phyloP scores from a whole-genome alignment of 768 basidiomycete genomes.

The Podaxis mareebaensis region DNA sequence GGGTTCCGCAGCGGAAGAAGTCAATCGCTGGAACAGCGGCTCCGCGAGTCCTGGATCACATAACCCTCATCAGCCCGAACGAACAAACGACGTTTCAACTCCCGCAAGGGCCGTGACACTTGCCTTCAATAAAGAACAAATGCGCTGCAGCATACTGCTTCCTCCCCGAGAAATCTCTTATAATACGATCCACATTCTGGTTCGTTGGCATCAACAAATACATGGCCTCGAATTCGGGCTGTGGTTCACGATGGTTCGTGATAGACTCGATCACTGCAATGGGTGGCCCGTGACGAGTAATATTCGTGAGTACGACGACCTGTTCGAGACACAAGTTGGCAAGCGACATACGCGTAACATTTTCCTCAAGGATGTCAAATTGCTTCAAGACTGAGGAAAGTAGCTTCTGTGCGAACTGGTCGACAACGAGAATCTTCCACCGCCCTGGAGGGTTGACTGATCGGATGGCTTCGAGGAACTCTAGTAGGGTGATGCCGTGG shows the following conservation, averaged over 20 bases:
- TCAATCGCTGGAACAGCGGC: constrained; percentile 71
- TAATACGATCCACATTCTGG: constrained; percentile 90
- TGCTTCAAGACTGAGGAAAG: constrained; percentile 86
- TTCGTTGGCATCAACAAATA: constrained; percentile 95
- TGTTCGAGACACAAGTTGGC: not conserved
- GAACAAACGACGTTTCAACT: not conserved
- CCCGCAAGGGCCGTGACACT: constrained; percentile 12
- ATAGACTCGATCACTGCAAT: constrained; percentile 88
- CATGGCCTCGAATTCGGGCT: constrained; percentile 85
- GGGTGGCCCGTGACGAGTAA: not conserved
- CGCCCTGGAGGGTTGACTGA: constrained; percentile 81
- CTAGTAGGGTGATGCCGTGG: constrained; percentile 36
- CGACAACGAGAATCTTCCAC: constrained; percentile 99
- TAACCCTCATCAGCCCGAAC: not conserved
- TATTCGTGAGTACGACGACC: too few relatives aligned
- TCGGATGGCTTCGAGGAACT: constrained; percentile 85
- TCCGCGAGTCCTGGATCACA: constrained; percentile 70
- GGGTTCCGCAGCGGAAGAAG: constrained; percentile 74
- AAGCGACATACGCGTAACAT: constrained; percentile 86
- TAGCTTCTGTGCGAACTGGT: constrained; percentile 86
- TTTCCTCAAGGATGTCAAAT: constrained; percentile 93
- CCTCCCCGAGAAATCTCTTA: constrained; percentile 72
- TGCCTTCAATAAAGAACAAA: constrained; percentile 91
- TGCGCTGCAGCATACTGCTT: constrained; percentile 83
- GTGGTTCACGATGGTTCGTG: constrained; percentile 77